These are phyloP conservation scores for Venturia aucupariae DNA, from an alignment of 2,329 filamentous ascomycete species.

Conservation along the genomic window DNA sequence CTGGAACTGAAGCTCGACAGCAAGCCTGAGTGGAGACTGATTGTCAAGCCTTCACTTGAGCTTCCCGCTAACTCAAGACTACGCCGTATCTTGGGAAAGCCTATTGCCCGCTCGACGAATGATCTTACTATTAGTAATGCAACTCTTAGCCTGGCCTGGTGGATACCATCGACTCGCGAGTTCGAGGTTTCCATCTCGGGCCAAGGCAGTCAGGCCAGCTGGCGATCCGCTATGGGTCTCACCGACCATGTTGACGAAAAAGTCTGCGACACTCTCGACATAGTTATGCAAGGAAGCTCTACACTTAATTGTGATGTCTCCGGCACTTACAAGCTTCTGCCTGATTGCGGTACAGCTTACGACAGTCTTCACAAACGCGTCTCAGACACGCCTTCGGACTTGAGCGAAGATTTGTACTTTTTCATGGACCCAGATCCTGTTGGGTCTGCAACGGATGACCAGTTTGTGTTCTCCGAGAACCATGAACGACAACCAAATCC, in stretches of 20 bases:
- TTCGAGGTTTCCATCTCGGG: slow-evolving; percentile 19
- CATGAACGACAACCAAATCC: slow-evolving; percentile 31
- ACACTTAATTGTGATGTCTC: slow-evolving; percentile 30
- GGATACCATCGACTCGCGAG: slow-evolving; percentile 16
- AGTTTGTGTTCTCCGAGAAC: slow-evolving; percentile 48
- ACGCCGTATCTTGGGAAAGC: background rate
- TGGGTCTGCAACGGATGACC: slow-evolving; percentile 38
- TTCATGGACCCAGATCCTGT: slow-evolving; percentile 49
- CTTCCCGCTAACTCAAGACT: slow-evolving; percentile 15
- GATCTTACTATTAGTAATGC: background rate
- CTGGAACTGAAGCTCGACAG: slow-evolving; percentile 28
- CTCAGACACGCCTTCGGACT: slow-evolving; percentile 30
- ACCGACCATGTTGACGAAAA: slow-evolving; percentile 31
- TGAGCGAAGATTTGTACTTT: slow-evolving; percentile 36
- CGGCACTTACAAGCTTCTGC: slow-evolving; percentile 44
- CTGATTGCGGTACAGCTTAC: slow-evolving; percentile 45
- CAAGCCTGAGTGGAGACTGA: slow-evolving; percentile 23
- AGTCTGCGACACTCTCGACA: slow-evolving; percentile 35
- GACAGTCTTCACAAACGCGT: slow-evolving; percentile 35
- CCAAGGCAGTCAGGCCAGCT: slow-evolving; percentile 20
- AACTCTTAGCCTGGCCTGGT: slow-evolving; percentile 2
- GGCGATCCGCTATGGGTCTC: slow-evolving; percentile 29
- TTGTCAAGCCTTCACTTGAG: slow-evolving; percentile 17
- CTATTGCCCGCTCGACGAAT: background rate
- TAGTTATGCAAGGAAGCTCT: slow-evolving; percentile 23